Evolutionary conservation across 2,329 filamentous ascomycete species (phyloP).

Genomic region (Aspergillus fumigatus): DNA sequence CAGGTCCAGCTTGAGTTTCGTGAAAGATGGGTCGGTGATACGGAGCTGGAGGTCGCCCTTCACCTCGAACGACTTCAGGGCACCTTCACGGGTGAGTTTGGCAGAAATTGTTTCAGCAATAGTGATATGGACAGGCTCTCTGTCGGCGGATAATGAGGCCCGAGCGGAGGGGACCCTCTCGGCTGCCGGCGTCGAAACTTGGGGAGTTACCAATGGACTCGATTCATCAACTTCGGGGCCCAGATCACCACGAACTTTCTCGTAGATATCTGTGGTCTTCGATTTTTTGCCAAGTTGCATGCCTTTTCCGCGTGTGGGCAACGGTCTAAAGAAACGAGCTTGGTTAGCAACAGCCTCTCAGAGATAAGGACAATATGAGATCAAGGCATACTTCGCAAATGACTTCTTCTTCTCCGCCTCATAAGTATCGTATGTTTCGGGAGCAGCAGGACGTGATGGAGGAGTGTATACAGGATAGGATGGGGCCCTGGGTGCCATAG

Average conservation of each 20-base stretch:
- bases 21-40: constrained; percentile 81
- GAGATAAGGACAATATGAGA: not conserved
- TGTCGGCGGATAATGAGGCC: constrained; percentile 65
- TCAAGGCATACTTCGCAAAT: constrained; percentile 63
- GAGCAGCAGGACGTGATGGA: constrained; percentile 65
- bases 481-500: constrained; percentile 65
- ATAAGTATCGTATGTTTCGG: constrained; percentile 87
- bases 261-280: constrained; percentile 95
- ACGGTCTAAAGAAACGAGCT: constrained; percentile 44
- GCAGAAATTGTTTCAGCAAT: constrained; percentile 88
- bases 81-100: constrained; percentile 81
- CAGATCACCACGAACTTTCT: constrained; percentile 86
- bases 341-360: constrained; percentile 21
- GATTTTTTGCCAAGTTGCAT: constrained; percentile 99
- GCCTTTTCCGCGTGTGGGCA: constrained; percentile 80
- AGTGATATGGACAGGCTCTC: constrained; percentile 81
- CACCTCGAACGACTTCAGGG: constrained; percentile 78
- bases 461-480: constrained; percentile 87
- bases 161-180: constrained; percentile 50
- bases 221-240: constrained; percentile 77
- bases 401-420: constrained; percentile 97
- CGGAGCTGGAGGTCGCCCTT: constrained; percentile 90
- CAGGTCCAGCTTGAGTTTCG: constrained; percentile 84
- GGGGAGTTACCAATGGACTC: constrained; percentile 62
- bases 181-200: constrained; percentile 51